Evolutionary conservation across 495 filamentous ascomycete species (phyloP).

Genomic region (Venustampulla echinocandica): DNA sequence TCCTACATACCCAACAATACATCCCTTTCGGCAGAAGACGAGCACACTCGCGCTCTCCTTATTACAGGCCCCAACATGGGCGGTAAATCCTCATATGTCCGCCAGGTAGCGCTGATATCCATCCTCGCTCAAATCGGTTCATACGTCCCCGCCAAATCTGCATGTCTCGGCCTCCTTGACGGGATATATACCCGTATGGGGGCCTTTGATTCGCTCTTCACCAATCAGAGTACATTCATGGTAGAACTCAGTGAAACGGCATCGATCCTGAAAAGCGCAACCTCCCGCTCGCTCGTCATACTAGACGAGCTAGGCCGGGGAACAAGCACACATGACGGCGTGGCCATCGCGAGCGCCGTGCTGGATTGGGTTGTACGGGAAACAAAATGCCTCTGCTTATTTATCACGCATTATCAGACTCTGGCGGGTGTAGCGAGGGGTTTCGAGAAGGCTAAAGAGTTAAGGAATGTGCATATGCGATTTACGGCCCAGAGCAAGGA

Average conservation of each 20-base stretch:
- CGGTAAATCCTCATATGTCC: conserved; percentile 91
- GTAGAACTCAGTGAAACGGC: conserved; percentile 90
- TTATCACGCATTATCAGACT: conserved; percentile 95
- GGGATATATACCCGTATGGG: conserved; percentile 96
- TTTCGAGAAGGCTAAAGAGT: conserved; percentile 48
- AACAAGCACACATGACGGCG: conserved; percentile 89
- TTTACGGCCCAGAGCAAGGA: conserved; percentile 21
- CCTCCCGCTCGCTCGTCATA: conserved; percentile 70
- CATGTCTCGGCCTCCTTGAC: conserved; percentile 73
- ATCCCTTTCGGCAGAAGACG: conserved; percentile 45
- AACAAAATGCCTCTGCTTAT: conserved; percentile 67
- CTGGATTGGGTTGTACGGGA: conserved; percentile 74
- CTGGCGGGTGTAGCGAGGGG: conserved; percentile 71
- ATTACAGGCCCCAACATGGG: conserved; percentile 99
- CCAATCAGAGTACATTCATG: conserved; percentile 95
- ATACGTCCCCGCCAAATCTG: conserved; percentile 75
- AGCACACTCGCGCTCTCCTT: conserved; percentile 65
- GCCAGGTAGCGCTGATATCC: conserved; percentile 80
- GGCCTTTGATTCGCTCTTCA: conserved; percentile 92
- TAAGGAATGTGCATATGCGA: conserved; percentile 39
- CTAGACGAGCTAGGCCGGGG: conserved; percentile 94
- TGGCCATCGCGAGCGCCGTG: conserved; percentile 91
- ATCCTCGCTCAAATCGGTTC: conserved; percentile 94
- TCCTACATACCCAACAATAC: conserved; percentile 91
- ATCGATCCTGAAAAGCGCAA: conserved; percentile 76